Percentiles rank a stretch among this genome's conserved stretches.
Evolutionary conservation across 768 basidiomycete species (phyloP).

Genomic region (Tylopilus cervinicoccineus): DNA sequence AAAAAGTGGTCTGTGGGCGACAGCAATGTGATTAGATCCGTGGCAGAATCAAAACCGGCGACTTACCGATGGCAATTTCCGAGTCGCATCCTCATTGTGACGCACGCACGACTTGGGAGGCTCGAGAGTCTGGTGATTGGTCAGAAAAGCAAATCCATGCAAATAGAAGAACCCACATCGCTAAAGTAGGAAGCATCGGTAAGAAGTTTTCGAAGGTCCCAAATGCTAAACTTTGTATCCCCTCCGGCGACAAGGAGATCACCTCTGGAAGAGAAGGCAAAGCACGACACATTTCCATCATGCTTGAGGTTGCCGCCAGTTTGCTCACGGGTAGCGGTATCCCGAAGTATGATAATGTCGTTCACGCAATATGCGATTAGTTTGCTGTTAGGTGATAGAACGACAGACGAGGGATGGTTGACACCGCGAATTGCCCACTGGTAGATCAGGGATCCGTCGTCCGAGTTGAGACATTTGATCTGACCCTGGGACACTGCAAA

Average conservation of each 20-base stretch:
- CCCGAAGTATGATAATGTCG: conserved; percentile 5
- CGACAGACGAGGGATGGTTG: conserved; percentile 8
- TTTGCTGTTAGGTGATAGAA: conserved; percentile 11
- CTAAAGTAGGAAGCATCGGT: background rate
- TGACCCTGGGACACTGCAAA: conserved; percentile 18
- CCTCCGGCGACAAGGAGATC: conserved; percentile 5
- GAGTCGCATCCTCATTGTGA: conserved; percentile 2
- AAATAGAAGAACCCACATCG: background rate
- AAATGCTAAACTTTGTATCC: conserved; percentile 11
- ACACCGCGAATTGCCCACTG: conserved; percentile 14
- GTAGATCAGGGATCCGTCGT: conserved; percentile 8
- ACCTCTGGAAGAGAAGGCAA: conserved; percentile 9
- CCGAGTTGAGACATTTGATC: conserved; percentile 14
- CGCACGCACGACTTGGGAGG: background rate
- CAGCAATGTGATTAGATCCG: background rate
- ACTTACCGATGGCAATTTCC: conserved; percentile 5
- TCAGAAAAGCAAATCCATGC: background rate
- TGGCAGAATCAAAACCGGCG: background rate
- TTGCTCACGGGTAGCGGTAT: conserved; percentile 8
- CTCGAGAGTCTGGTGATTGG: background rate
- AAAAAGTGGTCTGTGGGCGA: conserved; percentile 3
- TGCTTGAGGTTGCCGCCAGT: conserved; percentile 8
- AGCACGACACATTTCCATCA: conserved; percentile 7
- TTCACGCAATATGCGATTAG: conserved; percentile 16
- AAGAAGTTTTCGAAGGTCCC: conserved; percentile 9